These are phyloP conservation scores for Tilletia caries DNA, from an alignment of 1,284 basidiomycete genomes.

Conservation along the genomic window DNA sequence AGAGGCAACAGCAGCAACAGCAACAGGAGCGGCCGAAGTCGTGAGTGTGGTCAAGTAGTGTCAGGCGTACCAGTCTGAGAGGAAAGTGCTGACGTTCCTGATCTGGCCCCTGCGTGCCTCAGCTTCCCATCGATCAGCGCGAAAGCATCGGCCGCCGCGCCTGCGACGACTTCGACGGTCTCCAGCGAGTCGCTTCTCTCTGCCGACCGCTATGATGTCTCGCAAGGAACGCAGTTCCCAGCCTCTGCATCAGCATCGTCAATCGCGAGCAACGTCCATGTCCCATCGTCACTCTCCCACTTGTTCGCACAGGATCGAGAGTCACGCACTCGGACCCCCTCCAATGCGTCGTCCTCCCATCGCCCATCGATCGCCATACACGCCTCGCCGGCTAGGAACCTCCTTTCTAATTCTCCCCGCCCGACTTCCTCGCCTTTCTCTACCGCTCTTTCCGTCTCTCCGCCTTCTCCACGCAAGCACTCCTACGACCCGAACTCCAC, in stretches of 20 bases:
- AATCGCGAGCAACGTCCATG: background rate
- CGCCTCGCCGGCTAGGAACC: background rate
- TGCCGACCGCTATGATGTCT: background rate
- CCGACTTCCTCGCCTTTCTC: constrained; percentile 4
- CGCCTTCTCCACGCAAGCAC: constrained; percentile 5
- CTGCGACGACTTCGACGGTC: background rate
- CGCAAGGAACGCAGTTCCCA: background rate
- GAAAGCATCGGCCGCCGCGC: background rate
- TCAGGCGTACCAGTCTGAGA: background rate
- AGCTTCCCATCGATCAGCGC: background rate
- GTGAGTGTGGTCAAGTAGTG: background rate
- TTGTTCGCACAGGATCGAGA: background rate
- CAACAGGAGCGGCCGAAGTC: background rate
- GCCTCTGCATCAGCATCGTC: background rate
- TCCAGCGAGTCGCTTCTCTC: background rate
- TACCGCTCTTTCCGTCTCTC: constrained; percentile 6
- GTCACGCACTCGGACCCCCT: background rate
- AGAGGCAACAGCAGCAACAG: background rate
- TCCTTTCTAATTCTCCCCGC: background rate
- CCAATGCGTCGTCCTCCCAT: background rate
- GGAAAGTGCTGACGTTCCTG: background rate
- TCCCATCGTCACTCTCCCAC: background rate
- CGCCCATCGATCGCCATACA: background rate
- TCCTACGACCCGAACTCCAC: background rate
- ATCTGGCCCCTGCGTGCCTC: background rate